Evolutionary conservation across 202 grass and related monocot genomes (phyloP), one percentile per base, ranked within the genome.

Genomic region (Saccharum hybrid): DNA sequence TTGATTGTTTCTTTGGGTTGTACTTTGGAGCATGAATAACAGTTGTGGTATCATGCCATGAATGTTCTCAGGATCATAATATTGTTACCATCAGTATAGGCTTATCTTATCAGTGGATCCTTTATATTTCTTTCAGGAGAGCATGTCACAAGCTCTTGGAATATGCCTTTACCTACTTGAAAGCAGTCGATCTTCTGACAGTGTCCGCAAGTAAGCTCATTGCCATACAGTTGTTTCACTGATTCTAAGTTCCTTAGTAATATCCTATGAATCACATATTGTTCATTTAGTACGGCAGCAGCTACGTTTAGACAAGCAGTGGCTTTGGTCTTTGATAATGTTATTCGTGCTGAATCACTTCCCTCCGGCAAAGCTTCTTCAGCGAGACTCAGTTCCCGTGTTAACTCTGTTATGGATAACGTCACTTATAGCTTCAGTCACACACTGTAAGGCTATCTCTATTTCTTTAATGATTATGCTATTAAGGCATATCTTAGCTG

Each of bases 241-340:
- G 18, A 75, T 83, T 75, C 69, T 67, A 39, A 83, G 19, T 88
- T 86, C 81, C 67, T 69, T 84, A 16, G 31, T 68, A 38, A 78
- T 81, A 77, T 91, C 72, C 80, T 88, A 88, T 88, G 86, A 86
- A 69, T 81, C 40, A 83, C 43, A 72, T 52, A 70, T 72, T 82
- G 26, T 77, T 87, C 70, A 80, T 86, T 81, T 81, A 98, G 96
- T 85, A 98, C 96, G 85, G 96, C 96, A 80, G 96, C 96, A 87
- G 96, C 93, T 84, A 98, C 96, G 69, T 95, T 98, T 87, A 95
- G 93, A 89, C 96, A 98, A 88, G 96, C 96, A 82, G 93, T 95
- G 81, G 96, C 96, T 48, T 79, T 98, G 62, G 88, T 95, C 73
- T 98, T 98, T 85, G 96, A 93, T 76, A 91, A 92, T 40, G 96